Conservation (phyloP, 768 basidiomycete genomes). For the Termitomyces bulborhizus region DNA sequence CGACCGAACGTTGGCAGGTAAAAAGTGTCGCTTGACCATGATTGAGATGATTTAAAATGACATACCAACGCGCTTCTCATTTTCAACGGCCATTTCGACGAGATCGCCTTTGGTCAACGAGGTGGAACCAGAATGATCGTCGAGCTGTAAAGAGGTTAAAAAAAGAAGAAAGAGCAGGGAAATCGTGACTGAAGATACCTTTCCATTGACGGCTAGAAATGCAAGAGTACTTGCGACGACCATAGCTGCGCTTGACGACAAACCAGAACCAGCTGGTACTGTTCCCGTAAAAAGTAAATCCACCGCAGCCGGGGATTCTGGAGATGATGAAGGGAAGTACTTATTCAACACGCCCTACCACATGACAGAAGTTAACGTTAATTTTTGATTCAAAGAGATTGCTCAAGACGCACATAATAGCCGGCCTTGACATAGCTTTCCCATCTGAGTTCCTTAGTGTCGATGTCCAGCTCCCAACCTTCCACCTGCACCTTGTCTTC, state of each 20-base stretch:
- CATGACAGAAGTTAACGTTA: background rate
- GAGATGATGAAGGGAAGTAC: slow-evolving; percentile 33
- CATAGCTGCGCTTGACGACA: slow-evolving; percentile 88
- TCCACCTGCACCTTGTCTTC: slow-evolving; percentile 38
- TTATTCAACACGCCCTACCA: slow-evolving; percentile 62
- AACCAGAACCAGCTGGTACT: slow-evolving; percentile 81
- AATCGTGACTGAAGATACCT: slow-evolving; percentile 26
- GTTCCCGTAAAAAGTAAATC: slow-evolving; percentile 75
- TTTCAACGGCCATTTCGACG: slow-evolving; percentile 75
- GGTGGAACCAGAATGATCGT: slow-evolving; percentile 4
- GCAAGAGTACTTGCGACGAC: slow-evolving; percentile 82
- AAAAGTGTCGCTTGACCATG: background rate
- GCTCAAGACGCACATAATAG: slow-evolving; percentile 53
- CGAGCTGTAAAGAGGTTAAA: slow-evolving; percentile 10
- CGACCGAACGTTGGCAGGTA: background rate
- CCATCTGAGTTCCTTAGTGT: slow-evolving; percentile 67
- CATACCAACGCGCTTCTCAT: slow-evolving; percentile 76
- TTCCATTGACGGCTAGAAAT: slow-evolving; percentile 73
- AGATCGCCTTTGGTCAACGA: slow-evolving; percentile 60
- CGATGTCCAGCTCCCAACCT: slow-evolving; percentile 72
- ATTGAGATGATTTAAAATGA: background rate
- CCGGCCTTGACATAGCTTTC: slow-evolving; percentile 87
- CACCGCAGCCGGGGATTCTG: slow-evolving; percentile 45
- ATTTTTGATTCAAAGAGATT: background rate
- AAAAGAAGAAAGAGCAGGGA: background rate